phyloP scores from a whole-genome alignment of 441 rosid species.

The Jatropha podagrica region DNA sequence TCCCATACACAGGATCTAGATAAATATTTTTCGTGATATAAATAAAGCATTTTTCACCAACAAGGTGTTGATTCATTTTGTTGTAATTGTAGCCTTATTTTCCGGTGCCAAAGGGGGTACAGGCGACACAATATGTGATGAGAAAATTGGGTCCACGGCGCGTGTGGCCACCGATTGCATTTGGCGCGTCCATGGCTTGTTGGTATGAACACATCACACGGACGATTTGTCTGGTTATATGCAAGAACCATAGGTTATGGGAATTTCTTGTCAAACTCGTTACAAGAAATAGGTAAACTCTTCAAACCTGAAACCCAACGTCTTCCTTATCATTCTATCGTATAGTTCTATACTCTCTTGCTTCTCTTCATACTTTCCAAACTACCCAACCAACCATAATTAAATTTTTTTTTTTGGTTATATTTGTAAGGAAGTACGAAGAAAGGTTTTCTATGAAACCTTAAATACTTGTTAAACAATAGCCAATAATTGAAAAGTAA shows the following conservation, averaged over 20 bases:
- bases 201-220: conserved; percentile 96
- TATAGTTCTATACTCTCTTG: background rate
- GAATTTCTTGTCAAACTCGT: conserved; percentile 73
- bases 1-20: too few species aligned
- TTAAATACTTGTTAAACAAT: too few species aligned
- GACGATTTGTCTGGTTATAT: conserved; percentile 67
- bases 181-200: conserved; percentile 80
- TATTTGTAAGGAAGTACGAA: background rate
- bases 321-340: background rate
- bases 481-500: too few species aligned
- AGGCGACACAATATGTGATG: conserved; percentile 77
- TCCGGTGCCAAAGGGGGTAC: conserved; percentile 73
- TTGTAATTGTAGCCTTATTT: conserved; percentile 65
- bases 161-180: conserved; percentile 84
- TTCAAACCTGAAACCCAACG: background rate
- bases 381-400: conserved; percentile 24
- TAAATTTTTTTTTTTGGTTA: background rate
- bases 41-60: too few species aligned
- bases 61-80: too few species aligned
- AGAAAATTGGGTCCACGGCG: conserved; percentile 76
- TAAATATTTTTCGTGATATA: too few species aligned
- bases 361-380: conserved; percentile 12
- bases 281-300: conserved; percentile 76
- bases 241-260: conserved; percentile 88
- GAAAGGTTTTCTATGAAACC: background rate